These are phyloP conservation scores for Penicillium mononematosum DNA, from an alignment of 495 filamentous ascomycete genomes.

Conservation along the genomic window DNA sequence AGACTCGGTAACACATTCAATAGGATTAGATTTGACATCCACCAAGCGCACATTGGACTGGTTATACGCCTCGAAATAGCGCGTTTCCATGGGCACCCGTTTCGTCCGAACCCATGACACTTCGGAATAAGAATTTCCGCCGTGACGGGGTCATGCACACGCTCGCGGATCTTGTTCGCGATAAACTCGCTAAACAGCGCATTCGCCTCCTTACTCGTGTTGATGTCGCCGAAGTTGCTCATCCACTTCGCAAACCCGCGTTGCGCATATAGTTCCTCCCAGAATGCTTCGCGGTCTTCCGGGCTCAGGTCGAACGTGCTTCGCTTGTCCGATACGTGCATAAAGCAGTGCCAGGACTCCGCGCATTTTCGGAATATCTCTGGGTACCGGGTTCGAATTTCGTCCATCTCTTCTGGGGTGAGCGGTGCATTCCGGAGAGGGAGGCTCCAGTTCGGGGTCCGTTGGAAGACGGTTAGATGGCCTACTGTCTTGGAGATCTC, in stretches of 20 bases:
- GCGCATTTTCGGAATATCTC: conserved; percentile 39
- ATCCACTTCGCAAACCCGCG: conserved; percentile 37
- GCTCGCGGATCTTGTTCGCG: conserved; percentile 35
- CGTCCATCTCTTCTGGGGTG: conserved; percentile 42
- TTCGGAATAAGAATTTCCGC: conserved; percentile 50
- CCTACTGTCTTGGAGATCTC: conserved; percentile 29
- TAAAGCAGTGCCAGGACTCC: conserved; percentile 22
- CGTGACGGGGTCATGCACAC: conserved; percentile 47
- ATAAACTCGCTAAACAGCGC: conserved; percentile 32
- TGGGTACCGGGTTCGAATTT: conserved; percentile 39
- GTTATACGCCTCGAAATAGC: conserved; percentile 55
- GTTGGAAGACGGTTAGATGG: conserved; percentile 45
- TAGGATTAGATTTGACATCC: conserved; percentile 44
- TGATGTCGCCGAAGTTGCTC: conserved; percentile 29
- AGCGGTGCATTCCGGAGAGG: conserved; percentile 49
- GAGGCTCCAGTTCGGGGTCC: conserved; percentile 48
- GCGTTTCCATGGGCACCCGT: conserved; percentile 48
- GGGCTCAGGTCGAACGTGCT: conserved; percentile 44
- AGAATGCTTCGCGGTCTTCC: conserved; percentile 41
- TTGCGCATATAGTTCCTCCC: conserved; percentile 38
- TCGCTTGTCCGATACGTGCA: conserved; percentile 34
- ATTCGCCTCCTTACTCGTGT: conserved; percentile 27
- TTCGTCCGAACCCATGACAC: conserved; percentile 53
- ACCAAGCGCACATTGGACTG: conserved; percentile 49
- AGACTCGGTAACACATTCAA: conserved; percentile 23